Conservation (phyloP, 352 stramenopile genomes). For the Globisporangium emineosum region DNA sequence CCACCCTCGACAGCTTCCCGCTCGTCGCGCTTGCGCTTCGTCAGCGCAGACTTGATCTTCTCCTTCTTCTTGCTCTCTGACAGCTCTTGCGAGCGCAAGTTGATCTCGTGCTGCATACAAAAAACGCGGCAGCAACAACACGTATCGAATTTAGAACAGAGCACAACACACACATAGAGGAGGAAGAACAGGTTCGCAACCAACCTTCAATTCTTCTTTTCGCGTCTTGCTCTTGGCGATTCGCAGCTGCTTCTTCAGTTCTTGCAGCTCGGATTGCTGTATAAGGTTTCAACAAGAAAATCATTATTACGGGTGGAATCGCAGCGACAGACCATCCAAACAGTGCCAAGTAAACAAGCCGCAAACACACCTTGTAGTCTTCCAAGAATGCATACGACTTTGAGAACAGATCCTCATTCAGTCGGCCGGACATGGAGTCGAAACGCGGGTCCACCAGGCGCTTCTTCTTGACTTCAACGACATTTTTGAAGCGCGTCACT, state of each 20-base stretch:
- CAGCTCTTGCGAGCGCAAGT: constrained; percentile 61
- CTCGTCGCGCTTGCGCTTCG: constrained; percentile 85
- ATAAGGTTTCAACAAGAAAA: background rate
- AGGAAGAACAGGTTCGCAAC: background rate
- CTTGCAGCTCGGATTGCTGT: constrained; percentile 75
- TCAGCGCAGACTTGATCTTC: constrained; percentile 63
- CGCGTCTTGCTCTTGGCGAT: constrained; percentile 58
- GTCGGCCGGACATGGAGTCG: constrained; percentile 70
- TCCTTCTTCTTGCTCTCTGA: constrained; percentile 72
- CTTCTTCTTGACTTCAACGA: constrained; percentile 81
- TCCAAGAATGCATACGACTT: constrained; percentile 90
- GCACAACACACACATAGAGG: background rate
- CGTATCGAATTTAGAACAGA: background rate
- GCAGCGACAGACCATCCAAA: background rate
- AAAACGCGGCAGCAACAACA: background rate
- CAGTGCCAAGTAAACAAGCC: background rate
- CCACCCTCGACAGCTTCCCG: constrained; percentile 84
- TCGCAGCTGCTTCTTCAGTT: constrained; percentile 80
- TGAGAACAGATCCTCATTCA: constrained; percentile 87
- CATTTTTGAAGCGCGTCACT: constrained; percentile 74
- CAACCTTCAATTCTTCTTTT: constrained; percentile 80
- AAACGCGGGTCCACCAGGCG: constrained; percentile 84
- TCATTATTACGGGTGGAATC: background rate
- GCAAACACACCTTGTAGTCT: constrained; percentile 66
- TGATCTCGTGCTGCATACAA: constrained; percentile 54